Evolutionary conservation across 305 asterid genomes (phyloP), one percentile per base, ranked within the genome.

Genomic region (Solanum hybrid): DNA sequence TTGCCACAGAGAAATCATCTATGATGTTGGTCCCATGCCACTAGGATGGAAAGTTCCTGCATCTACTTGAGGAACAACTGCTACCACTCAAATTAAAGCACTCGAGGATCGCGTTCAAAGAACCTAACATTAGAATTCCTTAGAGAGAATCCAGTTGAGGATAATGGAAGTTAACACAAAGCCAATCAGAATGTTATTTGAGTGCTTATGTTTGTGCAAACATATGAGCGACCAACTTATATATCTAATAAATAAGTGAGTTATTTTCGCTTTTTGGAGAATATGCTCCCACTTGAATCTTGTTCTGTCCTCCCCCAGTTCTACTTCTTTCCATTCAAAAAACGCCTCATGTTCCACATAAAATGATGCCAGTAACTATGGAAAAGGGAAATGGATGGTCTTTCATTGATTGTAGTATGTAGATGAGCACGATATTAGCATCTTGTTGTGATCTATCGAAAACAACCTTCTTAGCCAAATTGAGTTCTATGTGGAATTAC

Each of bases 1-100:
- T 12, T 95, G 97, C 92, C 99, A 95, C 67, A 91, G 98, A 76
- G 98, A 96, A 88, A 90, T 96, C 89, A 96, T 95, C 51, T 95
- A 94, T 86, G 98, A 96, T 75, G 42, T 92, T 12, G 98, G 98
- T 28, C 98, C 99, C 3, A 29, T 95, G 57, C 96, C 98, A 3
- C 92, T 89, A 31, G 85, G 94, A 39, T 96, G 98, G 97, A 87
- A 89, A 87, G 89, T 90, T 83, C 98, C 98, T 11, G 34, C 82
- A 18, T 90, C 92, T 81, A 92, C 94, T 64, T 92, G 77, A 89
- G 31, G 86, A 89, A 29, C 88, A 67, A 31, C 88, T 20, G 40
- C 42, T 12, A 40, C 16, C 34, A 39, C 14, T 40, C 24, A 28
- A 46, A 46, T 46, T 46, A 46, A 84, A 29, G 75, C 75, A 5